A percentile compares a stretch with the other conserved stretches of the same genome.
Evolutionary conservation across 495 filamentous ascomycete genomes (phyloP).

Genomic region (Talaromyces liani): DNA sequence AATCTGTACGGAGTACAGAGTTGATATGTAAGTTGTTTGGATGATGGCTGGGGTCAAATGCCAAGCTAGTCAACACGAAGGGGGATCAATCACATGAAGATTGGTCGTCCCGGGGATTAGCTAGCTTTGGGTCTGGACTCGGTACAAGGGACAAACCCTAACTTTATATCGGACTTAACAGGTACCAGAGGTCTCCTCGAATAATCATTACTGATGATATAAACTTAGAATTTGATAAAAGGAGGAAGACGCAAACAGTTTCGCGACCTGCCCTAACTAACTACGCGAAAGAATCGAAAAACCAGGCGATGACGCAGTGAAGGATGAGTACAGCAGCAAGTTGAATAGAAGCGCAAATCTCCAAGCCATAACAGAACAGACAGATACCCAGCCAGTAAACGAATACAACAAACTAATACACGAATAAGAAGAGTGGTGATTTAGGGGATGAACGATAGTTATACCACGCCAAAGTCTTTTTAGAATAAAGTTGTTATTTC

Average conservation of each 20-base stretch:
- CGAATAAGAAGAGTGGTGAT: not conserved
- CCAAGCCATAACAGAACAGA: not conserved
- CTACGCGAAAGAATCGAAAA: not conserved
- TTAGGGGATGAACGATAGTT: not conserved
- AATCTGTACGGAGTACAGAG: not conserved
- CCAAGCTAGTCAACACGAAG: not conserved
- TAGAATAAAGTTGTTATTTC: not conserved
- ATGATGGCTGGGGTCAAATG: not conserved
- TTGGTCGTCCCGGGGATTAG: not conserved
- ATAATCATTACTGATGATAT: not conserved
- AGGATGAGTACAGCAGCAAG: not conserved
- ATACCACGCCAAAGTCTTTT: not conserved
- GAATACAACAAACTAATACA: not conserved
- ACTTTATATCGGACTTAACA: not conserved
- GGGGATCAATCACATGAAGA: not conserved
- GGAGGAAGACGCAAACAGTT: not conserved
- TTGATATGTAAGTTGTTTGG: not conserved
- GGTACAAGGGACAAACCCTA: not conserved
- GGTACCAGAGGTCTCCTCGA: not conserved
- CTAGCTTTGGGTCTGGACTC: not conserved
- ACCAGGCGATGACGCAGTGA: not conserved
- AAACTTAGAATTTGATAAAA: not conserved
- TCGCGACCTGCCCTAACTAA: not conserved
- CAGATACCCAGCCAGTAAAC: not conserved
- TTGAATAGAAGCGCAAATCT: not conserved